phyloP scores from a whole-genome alignment of 2,329 filamentous ascomycete species.

The Cladosporium sp. region DNA sequence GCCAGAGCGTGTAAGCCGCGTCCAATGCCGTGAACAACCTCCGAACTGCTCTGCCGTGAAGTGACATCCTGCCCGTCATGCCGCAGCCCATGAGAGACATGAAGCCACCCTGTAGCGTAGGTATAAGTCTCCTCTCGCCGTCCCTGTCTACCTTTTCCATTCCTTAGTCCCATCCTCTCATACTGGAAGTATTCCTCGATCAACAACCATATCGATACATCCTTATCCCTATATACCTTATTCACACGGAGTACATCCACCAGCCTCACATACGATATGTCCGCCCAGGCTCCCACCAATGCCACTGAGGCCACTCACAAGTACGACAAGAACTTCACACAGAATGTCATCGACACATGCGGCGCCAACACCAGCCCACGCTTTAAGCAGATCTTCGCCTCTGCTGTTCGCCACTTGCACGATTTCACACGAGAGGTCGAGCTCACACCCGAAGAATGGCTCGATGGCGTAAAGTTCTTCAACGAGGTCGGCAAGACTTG shows the following conservation, averaged over 20 bases:
- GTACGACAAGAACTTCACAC: slow-evolving; percentile 75
- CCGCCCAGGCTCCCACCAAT: background rate
- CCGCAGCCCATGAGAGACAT: background rate
- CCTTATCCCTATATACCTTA: background rate
- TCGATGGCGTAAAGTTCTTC: slow-evolving; percentile 69
- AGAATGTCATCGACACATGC: slow-evolving; percentile 69
- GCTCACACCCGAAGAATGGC: slow-evolving; percentile 73
- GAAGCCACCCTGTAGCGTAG: background rate
- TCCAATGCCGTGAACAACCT: background rate
- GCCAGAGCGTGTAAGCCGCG: background rate
- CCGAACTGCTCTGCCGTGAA: background rate
- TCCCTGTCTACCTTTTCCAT: background rate
- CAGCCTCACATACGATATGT: background rate
- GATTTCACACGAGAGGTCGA: slow-evolving; percentile 75
- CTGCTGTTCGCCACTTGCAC: slow-evolving; percentile 68
- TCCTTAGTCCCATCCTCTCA: background rate
- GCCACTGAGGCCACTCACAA: slow-evolving; percentile 16
- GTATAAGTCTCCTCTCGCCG: background rate
- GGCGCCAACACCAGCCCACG: slow-evolving; percentile 64
- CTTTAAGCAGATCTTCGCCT: slow-evolving; percentile 58
- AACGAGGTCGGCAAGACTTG: slow-evolving; percentile 58
- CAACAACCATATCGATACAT: background rate
- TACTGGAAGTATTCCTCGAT: background rate
- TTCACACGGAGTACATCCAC: background rate
- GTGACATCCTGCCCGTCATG: background rate